Evolutionary conservation across 1,284 basidiomycete species (phyloP).

Genomic region (Butyriboletus appendiculatus): DNA sequence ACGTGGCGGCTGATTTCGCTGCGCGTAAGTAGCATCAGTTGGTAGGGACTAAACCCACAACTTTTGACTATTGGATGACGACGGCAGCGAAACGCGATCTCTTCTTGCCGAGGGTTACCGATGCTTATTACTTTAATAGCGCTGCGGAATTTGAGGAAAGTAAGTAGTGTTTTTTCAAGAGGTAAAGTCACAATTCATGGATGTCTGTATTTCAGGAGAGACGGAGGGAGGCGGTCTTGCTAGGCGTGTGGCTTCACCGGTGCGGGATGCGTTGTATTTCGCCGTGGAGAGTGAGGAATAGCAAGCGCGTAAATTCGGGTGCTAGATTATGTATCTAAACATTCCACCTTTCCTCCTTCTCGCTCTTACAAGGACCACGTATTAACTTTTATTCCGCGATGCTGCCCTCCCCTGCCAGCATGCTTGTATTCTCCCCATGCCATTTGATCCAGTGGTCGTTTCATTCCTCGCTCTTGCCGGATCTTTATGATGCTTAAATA

Average conservation of each 20-base stretch:
- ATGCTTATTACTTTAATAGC: not conserved
- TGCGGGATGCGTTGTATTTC: not conserved
- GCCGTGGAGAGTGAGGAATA: not conserved
- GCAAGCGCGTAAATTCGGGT: not conserved
- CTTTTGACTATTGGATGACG: not conserved
- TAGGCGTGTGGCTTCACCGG: not conserved
- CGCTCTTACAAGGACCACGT: not conserved
- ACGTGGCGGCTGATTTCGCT: not conserved
- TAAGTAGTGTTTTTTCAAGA: not conserved
- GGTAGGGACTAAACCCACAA: not conserved
- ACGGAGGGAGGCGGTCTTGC: not conserved
- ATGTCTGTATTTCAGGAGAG: not conserved
- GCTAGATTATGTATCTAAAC: no score
- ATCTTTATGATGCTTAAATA: not conserved
- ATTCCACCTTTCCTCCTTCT: not conserved
- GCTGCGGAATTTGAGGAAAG: not conserved
- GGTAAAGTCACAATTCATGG: not conserved
- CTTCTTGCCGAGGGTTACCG: not conserved
- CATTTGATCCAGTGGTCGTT: not conserved
- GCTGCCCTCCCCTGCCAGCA: no score
- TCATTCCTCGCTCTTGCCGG: not conserved
- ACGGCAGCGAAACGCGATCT: not conserved
- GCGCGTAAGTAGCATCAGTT: constrained; percentile 1
- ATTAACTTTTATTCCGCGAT: no score
- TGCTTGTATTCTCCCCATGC: not conserved